Evolutionary conservation across 2,329 filamentous ascomycete genomes (phyloP), one percentile per base, ranked within the genome.

Genomic region (Penicillium thymicola): DNA sequence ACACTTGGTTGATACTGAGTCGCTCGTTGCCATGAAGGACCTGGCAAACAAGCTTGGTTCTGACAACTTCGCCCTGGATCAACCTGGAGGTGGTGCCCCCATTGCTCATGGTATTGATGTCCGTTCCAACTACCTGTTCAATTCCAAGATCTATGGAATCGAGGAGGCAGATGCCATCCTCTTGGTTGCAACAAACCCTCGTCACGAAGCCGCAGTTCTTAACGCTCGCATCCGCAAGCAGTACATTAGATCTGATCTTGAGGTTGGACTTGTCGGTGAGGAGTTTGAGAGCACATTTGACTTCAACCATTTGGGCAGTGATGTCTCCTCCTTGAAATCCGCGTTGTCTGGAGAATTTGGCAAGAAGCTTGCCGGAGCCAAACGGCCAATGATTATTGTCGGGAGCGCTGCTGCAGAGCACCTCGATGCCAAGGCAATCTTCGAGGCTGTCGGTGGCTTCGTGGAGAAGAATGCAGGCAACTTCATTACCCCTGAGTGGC

Each of bases 201-300:
- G 94, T 65, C 91, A 96, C 72, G 94, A 99, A 79, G 94, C 94
- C 59, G 91, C 94, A 55, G 91, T 94, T 46, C 84, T 99, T 43
- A 99, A 99, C 71, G 92, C 93, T 62, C 90, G 94, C 65, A 99
- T 99, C 72, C 86, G 94, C 70, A 99, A 99, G 82, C 92, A 97
- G 76, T 99, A 93, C 89, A 82, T 99, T 66, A 88, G 92, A 66
- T 97, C 94, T 36, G 92, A 97, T 67, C 85, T 99, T 25, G 89
- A 97, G 75, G 86, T 99, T 67, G 94, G 89, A 63, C 85, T 97
- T 57, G 87, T 99, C 65, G 94, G 94, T 62, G 89, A 97, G 79
- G 79, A 87, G 38, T 99, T 93, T 75, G 86, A 96, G 47, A 96
- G 92, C 55, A 99, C 92, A 32, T 99, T 97, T 70, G 92, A 96